These are phyloP conservation scores for Hypoxylon sp. DNA, from an alignment of 2,329 filamentous ascomycete species.

Conservation along the genomic window DNA sequence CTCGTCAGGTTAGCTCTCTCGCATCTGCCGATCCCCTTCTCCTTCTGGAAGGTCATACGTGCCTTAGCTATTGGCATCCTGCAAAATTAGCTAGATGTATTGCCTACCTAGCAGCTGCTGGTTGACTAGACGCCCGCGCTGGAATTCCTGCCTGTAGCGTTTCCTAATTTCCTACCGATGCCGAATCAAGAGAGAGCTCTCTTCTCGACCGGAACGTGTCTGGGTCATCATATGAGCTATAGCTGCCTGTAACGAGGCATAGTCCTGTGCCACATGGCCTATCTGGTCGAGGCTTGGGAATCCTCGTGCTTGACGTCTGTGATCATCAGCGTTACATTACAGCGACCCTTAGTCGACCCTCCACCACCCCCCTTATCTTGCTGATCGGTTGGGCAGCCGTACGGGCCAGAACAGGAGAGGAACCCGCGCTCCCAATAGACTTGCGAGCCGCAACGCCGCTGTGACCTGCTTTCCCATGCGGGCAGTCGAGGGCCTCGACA, in stretches of 20 bases:
- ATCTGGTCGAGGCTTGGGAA: slow-evolving; percentile 21
- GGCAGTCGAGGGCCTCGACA: too few species aligned
- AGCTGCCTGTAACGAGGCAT: slow-evolving; percentile 16
- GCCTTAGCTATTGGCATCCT: slow-evolving; percentile 21
- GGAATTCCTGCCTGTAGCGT: slow-evolving; percentile 28
- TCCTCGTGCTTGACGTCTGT: slow-evolving; percentile 30
- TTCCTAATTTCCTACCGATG: slow-evolving; percentile 20
- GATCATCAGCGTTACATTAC: slow-evolving; percentile 34
- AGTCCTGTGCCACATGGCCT: slow-evolving; percentile 22
- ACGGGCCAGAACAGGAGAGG: slow-evolving; percentile 21
- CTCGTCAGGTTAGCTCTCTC: slow-evolving; percentile 18
- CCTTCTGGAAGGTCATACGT: slow-evolving; percentile 37
- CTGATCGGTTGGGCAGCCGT: slow-evolving; percentile 5
- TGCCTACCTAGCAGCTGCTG: slow-evolving; percentile 8
- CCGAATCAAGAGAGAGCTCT: slow-evolving; percentile 7
- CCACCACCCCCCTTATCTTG: slow-evolving; percentile 12
- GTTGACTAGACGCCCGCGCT: slow-evolving; percentile 7
- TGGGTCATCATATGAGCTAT: slow-evolving; percentile 30
- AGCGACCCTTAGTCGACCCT: slow-evolving; percentile 23
- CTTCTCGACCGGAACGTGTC: slow-evolving; percentile 1
- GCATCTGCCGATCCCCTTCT: slow-evolving; percentile 22
- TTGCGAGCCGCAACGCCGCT: slow-evolving; percentile 29
- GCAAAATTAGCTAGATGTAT: slow-evolving; percentile 17
- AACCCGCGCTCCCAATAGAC: slow-evolving; percentile 26
- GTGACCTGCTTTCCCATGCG: slow-evolving; percentile 12